Evolutionary conservation across 345 rosid species (phyloP), one percentile per base, ranked within the genome.

Genomic region (Trapa bicornis): DNA sequence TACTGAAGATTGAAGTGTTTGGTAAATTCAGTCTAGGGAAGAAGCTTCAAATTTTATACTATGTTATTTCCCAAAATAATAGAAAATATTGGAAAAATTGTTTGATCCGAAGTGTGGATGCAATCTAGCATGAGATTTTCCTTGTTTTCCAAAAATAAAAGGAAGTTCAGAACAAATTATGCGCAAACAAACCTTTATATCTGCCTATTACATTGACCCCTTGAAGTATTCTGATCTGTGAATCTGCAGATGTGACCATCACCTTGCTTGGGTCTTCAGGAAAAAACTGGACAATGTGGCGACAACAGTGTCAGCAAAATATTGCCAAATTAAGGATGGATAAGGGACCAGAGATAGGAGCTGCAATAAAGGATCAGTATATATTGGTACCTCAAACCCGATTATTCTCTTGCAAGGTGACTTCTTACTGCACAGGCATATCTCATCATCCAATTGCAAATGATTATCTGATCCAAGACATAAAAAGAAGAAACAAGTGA

Each of bases 191-290:
- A 87, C 98, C 96, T 66, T 63, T 82, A 80, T 87, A 92, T 82
- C 88, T 89, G 65, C 86, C 77, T 66, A 92, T 82, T 70, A 92
- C 80, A 48, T 82, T 80, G 35, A 71, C 78, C 16, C 96, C 98
- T 47, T 89, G 82, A 37, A 89, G 86, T 76, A 92, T 83, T 78
- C 89, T 86, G 72, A 92, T 88, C 80, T 86, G 91, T 6, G 95
- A 85, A 83, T 87, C 98, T n/a, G 92, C 95, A 48, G 82, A 92
- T 33, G 88, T 83, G 61, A 92, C 95, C 91, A 92, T 85, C 73
- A 92, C 78, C 79, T 82, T 87, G 82, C 82, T 80, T 11, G 88
- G 75, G 67, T 89, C 96, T 15, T 81, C 79, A 0, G 89, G 86
- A 74, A 74, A 85, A 73, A 85, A 89, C 98, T 92, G 86, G 42